Base-by-base conservation (phyloP, 352 stramenopile species). In the Globisporangium cederbergense region DNA sequence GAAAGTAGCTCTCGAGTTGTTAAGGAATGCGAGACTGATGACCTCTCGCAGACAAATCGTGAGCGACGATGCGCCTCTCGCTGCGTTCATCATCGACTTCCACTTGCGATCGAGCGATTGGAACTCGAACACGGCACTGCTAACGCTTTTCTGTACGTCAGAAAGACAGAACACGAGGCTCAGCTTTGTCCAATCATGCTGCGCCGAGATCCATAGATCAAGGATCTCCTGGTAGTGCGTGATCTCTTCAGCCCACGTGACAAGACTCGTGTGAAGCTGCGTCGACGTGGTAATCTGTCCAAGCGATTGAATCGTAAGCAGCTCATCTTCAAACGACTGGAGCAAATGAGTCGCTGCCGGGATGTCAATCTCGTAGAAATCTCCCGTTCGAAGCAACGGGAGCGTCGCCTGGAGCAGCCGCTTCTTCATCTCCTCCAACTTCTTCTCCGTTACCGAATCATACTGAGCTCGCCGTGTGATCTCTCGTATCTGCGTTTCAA, bases 61-160 rank as follows among this genome's bases (percentile, higher is more conserved):
- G 5, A 91, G 64, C 25, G 73, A 84, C 2, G 77, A 80, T 0
- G 77, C 74, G 0, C 68, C 74, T 64, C 78, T 83, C 0, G 76
- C 75, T 34, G 79, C 65, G 7, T 77, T 70, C 81, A 91, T 91
- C 76, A 88, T 87, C 0, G 74, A 72, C 59, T 74, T 75, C 83
- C 83, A 91, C 47, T 91, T 91, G 5, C 83, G 81, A 51, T 86
- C 78, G 11, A 90, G 59, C 2, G 73, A 68, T 58, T 88, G 77
- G 36, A 89, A 91, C 50, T 88, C 79, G 40, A 80, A 81, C 1
- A 72, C 76, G 0, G 81, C 77, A 20, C 87, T 74, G 10, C 61
- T 68, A 0, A 89, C 79, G 60, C 73, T 82, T 57, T 88, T 70
- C 38, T 89, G 81, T 2, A 90, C 75, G 57, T 90, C 78, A 20